Evolutionary conservation across 2,329 filamentous ascomycete species (phyloP).

Genomic region (Epicoccum nigrum): DNA sequence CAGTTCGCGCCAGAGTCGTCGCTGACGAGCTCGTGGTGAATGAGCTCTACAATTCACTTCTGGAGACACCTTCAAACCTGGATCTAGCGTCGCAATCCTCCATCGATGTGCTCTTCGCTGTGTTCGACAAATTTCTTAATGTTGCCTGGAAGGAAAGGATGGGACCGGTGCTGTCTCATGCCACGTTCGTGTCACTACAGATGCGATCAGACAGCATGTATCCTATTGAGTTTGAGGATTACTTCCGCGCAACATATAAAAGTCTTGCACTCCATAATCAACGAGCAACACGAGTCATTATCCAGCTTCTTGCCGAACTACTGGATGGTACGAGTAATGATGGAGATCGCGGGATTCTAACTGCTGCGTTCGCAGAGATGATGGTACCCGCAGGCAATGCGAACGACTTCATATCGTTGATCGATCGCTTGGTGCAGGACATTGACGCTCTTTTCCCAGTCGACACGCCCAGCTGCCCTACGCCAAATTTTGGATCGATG

Average conservation of each 20-base stretch:
- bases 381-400: constrained; percentile 78
- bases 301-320: constrained; percentile 85
- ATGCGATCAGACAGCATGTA: constrained; percentile 66
- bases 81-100: constrained; percentile 76
- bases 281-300: constrained; percentile 80
- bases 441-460: constrained; percentile 87
- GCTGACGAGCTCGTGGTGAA: constrained; percentile 84
- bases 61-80: constrained; percentile 81
- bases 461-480: constrained; percentile 52
- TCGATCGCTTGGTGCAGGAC: constrained; percentile 89
- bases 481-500: constrained; percentile 63
- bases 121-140: constrained; percentile 90
- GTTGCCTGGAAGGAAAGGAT: constrained; percentile 89
- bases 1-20: constrained; percentile 70
- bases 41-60: constrained; percentile 85
- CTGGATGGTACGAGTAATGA: constrained; percentile 91
- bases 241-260: constrained; percentile 59
- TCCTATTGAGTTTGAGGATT: constrained; percentile 71
- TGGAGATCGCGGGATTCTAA: constrained; percentile 85
- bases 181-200: constrained; percentile 76
- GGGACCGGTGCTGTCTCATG: constrained; percentile 78
- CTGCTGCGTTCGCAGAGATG: constrained; percentile 85
- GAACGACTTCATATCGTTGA: constrained; percentile 82
- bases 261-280: constrained; percentile 65
- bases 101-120: constrained; percentile 84